Base-by-base conservation (phyloP, 78 protist species). In the Paratrimastix pyriformis region DNA sequence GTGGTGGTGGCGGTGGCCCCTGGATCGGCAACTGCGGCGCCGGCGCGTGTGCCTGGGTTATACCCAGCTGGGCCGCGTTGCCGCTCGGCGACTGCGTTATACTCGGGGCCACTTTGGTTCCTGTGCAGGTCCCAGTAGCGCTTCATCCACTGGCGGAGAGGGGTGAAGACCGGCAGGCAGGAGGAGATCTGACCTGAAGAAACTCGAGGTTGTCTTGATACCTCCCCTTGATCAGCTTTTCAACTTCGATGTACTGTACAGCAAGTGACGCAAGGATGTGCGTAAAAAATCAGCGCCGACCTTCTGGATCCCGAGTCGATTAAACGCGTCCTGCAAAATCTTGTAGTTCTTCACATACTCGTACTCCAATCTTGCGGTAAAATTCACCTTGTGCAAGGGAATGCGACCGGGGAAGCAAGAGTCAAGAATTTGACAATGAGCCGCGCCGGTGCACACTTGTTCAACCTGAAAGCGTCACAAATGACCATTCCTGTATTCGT, bases 131-230 rank as follows among this genome's bases (percentile, higher is more conserved):
- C 80, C 3, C 1, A 86, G 46, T 60, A 88, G 30, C 76, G 48
- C 69, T 89, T 87, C 62, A 91, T 64, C 95, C 95, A 91, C n/a
- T n/a, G n/a, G n/a, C n/a, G n/a, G n/a, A n/a, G n/a, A n/a, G n/a
- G n/a, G n/a, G n/a, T n/a, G n/a, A n/a, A n/a, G n/a, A n/a, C n/a
- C n/a, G n/a, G n/a, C n/a, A n/a, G n/a, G n/a, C n/a, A n/a, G 58
- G 24, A 52, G 58, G 24, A 52, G 24, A n/a, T n/a, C n/a, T n/a
- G n/a, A n/a, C n/a, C 71, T 92, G 96, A 21, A 83, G 65, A 72
- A 92, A 88, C 39, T 92, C 96, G 7, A 92, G 81, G 78, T 92
- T 92, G 57, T 87, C 94, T 73, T 88, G 93, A 73, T 83, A 86
- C 30, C 79, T 80, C 39, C 85, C 84, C 65, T 89, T 87, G 35